Evolutionary conservation across 495 filamentous ascomycete genomes (phyloP), one percentile per base, ranked within the genome.

Genomic region (Neurospora sp.): DNA sequence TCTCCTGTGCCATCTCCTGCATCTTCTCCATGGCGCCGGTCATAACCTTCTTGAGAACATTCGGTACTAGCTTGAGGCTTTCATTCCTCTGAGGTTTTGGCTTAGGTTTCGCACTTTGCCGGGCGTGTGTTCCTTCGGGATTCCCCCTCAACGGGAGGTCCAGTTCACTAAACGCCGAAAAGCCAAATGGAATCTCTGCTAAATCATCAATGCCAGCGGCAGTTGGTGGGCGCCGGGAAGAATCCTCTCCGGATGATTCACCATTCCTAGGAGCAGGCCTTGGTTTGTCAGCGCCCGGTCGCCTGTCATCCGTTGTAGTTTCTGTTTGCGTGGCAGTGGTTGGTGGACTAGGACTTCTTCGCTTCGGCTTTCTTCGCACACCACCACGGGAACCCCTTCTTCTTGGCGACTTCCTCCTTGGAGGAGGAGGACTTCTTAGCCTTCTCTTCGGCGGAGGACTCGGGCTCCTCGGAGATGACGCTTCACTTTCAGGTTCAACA

Each of bases 141-240:
- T 66, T 31, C 14, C 54, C 54, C 27, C 54, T 66, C 75, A 80
- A 80, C 72, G 83, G 84, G 9, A 86, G 76, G 70, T 85, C 90
- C 78, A 82, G 86, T 80, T 84, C 86, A 74, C 85, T 90, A 74
- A 87, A 88, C 81, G 91, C 86, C 31, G 87, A 88, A 69, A 83
- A 86, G 14, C 87, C 87, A 72, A 88, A 82, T 1, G 86, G 87
- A 44, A 89, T 87, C 42, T 89, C 87, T 10, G 84, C 85, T 20
- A 88, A 74, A 1, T 85, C 83, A 73, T 87, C 80, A 74, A 80
- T 85, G 20, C 78, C 82, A n/a, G 79, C 72, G n/a, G 81, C 75
- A n/a, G 80, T 84, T 6, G 84, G 84, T 6, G 81, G 82, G 35
- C 80, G 78, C 4, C 78, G 39, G 10, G 78, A 73, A 35, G 82